These are phyloP conservation scores for Penicillium glabrum DNA, from an alignment of 2,329 filamentous ascomycete species.

Conservation along the genomic window DNA sequence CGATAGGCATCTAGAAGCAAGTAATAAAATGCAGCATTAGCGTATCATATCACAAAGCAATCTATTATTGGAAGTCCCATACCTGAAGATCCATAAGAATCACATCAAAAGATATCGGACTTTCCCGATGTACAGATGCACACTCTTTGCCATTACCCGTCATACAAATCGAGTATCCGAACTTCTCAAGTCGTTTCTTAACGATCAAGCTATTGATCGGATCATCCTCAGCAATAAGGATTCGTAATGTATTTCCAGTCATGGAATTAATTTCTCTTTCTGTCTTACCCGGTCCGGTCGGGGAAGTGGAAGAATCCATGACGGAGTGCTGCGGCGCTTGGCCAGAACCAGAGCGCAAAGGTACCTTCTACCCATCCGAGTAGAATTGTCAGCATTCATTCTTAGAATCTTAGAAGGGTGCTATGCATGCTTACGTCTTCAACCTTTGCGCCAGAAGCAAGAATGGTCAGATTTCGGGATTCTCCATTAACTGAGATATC, in stretches of 20 bases:
- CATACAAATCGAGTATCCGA: constrained; percentile 69
- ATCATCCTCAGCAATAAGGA: constrained; percentile 84
- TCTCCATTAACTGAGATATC: constrained; percentile 13
- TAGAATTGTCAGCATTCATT: not conserved
- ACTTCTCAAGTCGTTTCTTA: constrained; percentile 74
- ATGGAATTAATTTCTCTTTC: not conserved
- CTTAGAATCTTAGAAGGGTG: too few species aligned
- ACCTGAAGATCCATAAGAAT: constrained; percentile 94
- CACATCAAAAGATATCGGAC: constrained; percentile 66
- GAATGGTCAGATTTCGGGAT: constrained; percentile 11
- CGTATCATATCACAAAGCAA: not conserved
- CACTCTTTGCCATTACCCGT: constrained; percentile 86
- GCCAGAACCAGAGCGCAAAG: not conserved
- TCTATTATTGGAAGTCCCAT: constrained; percentile 29
- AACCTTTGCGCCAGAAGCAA: not conserved
- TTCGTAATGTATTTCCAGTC: constrained; percentile 24
- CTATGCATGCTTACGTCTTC: not conserved
- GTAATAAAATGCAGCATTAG: not conserved
- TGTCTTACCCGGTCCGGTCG: not conserved
- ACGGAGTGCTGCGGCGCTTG: not conserved
- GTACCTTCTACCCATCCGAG: not conserved
- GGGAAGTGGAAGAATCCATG: not conserved
- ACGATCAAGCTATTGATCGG: constrained; percentile 83
- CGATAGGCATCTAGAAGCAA: constrained; percentile 75
- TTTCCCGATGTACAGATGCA: constrained; percentile 66